Evolutionary conservation across 208 protist genomes (phyloP), one percentile per base, ranked within the genome.

Genomic region (Trypanosoma conorhini): DNA sequence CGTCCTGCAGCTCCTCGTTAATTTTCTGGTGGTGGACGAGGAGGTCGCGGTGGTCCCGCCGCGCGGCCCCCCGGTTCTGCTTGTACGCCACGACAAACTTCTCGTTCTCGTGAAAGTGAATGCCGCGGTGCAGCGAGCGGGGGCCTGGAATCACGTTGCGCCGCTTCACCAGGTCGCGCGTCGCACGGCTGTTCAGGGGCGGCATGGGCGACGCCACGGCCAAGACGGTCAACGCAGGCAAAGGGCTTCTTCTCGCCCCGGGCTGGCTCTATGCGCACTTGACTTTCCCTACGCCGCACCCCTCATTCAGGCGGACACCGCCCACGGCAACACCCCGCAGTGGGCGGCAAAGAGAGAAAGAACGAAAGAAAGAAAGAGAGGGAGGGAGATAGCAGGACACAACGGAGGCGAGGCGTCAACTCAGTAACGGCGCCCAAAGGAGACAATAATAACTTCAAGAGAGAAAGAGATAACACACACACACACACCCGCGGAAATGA

Each of bases 21-120:
- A 95, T 88, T 65, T 91, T 90, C 72, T 95, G 90, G 33, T 95
- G 90, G 69, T 95, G 90, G 5, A 95, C 90, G 54, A 95, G 87
- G 28, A 95, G 80, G 42, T 93, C 90, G 54, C 81, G 75, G 76
- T 88, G 87, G 60, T 92, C 84, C 10, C 74, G 57, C 9, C 81
- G 78, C 62, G 74, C 68, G 44, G 83, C 86, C 22, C 24, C 42
- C 0, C 22, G 30, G 67, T 88, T 75, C 51, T 69, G 42, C 55
- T 82, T 86, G 80, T 79, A 95, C 2, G 73, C 67, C 26, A 28
- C 30, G 30, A 82, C 75, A 46, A 82, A 72, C 2, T 62, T 50
- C 19, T 72, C 71, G 58, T 89, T 89, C n/a, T 85, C 78, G 30
- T 86, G 55, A 60, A 87, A 87, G 76, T 95, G 90, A 74, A 95